Conservation (phyloP, 2,329 filamentous ascomycete species). For the Grosmannia huntii region DNA sequence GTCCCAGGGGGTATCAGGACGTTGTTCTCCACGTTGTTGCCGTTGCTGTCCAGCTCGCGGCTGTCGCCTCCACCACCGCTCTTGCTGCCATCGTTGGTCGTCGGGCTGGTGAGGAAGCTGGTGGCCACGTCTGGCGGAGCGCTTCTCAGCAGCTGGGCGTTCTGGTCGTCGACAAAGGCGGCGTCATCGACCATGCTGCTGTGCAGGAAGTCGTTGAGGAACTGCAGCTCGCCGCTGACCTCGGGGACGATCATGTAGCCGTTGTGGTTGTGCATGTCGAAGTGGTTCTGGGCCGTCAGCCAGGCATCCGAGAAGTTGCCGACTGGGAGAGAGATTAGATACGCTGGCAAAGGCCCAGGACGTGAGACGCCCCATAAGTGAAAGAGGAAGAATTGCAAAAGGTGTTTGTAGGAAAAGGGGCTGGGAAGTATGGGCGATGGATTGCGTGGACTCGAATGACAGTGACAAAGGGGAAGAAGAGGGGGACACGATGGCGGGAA, state of each 20-base stretch:
- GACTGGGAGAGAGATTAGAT: slow-evolving; percentile 34
- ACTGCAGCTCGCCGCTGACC: slow-evolving; percentile 90
- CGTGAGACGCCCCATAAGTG: background rate
- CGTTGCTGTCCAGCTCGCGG: background rate
- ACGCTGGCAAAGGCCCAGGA: background rate
- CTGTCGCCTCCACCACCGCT: background rate
- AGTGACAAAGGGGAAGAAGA: background rate
- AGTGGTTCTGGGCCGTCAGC: slow-evolving; percentile 67
- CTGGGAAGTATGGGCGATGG: background rate
- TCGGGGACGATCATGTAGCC: slow-evolving; percentile 91
- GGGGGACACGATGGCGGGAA: background rate
- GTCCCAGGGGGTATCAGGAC: background rate
- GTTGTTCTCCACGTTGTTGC: background rate
- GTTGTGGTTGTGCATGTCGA: slow-evolving; percentile 88
- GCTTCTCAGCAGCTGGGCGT: slow-evolving; percentile 26
- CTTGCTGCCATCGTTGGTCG: slow-evolving; percentile 4
- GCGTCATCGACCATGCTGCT: slow-evolving; percentile 81
- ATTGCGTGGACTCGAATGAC: no score
- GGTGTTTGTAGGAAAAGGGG: background rate
- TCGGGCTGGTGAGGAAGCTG: slow-evolving; percentile 31
- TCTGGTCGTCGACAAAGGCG: slow-evolving; percentile 55
- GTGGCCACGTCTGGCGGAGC: slow-evolving; percentile 35
- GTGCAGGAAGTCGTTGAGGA: slow-evolving; percentile 92
- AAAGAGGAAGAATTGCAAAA: background rate
- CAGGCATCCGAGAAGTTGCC: slow-evolving; percentile 72